Evolutionary conservation across 2,329 filamentous ascomycete genomes (phyloP).

Genomic region (Leptographium radiaticola): DNA sequence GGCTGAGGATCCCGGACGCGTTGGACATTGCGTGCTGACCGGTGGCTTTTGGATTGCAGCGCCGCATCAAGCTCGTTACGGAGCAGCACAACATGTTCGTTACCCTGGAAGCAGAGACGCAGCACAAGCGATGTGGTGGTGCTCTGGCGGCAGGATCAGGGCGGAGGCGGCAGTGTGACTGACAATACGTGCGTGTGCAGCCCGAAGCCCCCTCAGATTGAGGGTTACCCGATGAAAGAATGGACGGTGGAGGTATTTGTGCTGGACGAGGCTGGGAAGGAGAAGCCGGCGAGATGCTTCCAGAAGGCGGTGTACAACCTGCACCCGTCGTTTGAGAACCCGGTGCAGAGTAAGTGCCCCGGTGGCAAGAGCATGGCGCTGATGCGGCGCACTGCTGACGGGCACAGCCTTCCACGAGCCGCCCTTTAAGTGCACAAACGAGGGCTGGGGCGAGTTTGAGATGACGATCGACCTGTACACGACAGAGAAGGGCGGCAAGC

Average conservation of each 20-base stretch:
- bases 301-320: constrained; percentile 87
- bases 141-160: neutral
- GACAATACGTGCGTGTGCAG: constrained; percentile 26
- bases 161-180: neutral
- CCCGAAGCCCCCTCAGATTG: constrained; percentile 66
- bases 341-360: constrained; percentile 63
- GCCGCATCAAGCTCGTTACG: constrained; percentile 84
- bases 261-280: constrained; percentile 73
- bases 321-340: constrained; percentile 85
- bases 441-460: constrained; percentile 98
- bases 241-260: constrained; percentile 85
- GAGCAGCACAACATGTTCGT: constrained; percentile 75
- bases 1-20: neutral
- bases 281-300: constrained; percentile 72
- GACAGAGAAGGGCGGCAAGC: constrained; percentile 74
- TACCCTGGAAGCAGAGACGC: neutral
- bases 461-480: constrained; percentile 76
- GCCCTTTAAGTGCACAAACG: constrained; percentile 81
- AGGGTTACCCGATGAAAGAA: constrained; percentile 82
- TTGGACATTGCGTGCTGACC: neutral
- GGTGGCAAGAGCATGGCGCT: neutral
- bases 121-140: neutral
- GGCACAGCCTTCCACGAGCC: constrained; percentile 61
- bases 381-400: neutral
- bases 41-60: constrained; percentile 35